Evolutionary conservation across 345 rosid species (phyloP).

Genomic region (Citrus inodora): DNA sequence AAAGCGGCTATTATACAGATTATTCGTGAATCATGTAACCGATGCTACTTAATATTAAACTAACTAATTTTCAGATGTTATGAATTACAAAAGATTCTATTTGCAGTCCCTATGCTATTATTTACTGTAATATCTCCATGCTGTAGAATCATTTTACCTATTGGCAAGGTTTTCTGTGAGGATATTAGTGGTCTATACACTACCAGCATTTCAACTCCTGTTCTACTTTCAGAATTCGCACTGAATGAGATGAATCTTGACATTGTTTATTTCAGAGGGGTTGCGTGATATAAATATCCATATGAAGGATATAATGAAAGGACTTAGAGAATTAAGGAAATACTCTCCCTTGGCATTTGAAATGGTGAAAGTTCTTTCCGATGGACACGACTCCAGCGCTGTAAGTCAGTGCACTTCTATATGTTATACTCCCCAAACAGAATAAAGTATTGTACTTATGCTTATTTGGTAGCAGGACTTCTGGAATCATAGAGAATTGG

Average conservation of each 20-base stretch:
- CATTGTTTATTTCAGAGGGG: constrained; percentile 42
- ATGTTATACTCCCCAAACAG: neutral
- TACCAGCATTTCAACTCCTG: neutral
- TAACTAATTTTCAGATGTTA: neutral
- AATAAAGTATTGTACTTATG: neutral
- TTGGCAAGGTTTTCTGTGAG: neutral
- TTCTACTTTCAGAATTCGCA: neutral
- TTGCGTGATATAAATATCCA: constrained; percentile 38
- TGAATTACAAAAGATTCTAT: neutral
- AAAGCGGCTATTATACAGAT: neutral
- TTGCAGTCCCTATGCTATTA: neutral
- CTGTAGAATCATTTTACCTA: neutral
- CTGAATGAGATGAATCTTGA: neutral
- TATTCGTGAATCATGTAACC: neutral
- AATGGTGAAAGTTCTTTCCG: constrained; percentile 48
- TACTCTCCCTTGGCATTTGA: constrained; percentile 57
- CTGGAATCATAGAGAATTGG: constrained; percentile 65
- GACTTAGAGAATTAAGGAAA: constrained; percentile 56
- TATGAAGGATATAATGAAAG: constrained; percentile 55
- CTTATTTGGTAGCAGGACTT: constrained; percentile 42
- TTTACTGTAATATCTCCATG: neutral
- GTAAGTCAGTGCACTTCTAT: constrained; percentile 35
- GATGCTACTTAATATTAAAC: neutral
- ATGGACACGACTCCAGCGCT: constrained; percentile 50
- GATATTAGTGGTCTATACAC: neutral